Evolutionary conservation across 1,284 basidiomycete genomes (phyloP).

Genomic region (Cutaneotrichosporon cutaneum): DNA sequence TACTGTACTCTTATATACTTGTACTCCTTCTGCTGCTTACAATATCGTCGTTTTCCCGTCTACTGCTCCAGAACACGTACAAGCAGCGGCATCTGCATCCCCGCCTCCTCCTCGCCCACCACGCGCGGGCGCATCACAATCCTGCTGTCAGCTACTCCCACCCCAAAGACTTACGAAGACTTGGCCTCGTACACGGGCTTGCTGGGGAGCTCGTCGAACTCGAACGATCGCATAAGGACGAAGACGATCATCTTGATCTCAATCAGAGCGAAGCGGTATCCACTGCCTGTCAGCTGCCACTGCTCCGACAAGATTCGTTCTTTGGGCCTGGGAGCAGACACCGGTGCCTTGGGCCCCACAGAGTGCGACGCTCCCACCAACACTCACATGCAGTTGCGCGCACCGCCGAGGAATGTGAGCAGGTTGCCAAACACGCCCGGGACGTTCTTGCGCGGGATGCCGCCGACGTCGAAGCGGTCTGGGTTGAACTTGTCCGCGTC

Average conservation of each 20-base stretch:
- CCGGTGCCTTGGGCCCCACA: background rate
- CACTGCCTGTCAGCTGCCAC: conserved; percentile 61
- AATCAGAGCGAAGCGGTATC: conserved; percentile 67
- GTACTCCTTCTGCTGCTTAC: background rate
- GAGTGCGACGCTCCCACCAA: background rate
- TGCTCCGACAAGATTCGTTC: background rate
- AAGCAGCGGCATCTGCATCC: conserved; percentile 50
- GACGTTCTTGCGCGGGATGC: conserved; percentile 52
- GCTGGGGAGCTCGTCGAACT: conserved; percentile 57
- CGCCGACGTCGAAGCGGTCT: conserved; percentile 28
- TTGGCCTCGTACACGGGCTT: conserved; percentile 44
- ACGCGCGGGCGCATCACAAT: conserved; percentile 51
- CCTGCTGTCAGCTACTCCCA: conserved; percentile 23
- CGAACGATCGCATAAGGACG: conserved; percentile 60
- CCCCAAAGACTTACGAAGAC: conserved; percentile 33
- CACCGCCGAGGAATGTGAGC: conserved; percentile 67
- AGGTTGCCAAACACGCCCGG: conserved; percentile 65
- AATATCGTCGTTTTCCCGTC: background rate
- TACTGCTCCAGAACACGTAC: conserved; percentile 23
- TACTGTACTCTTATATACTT: too few relatives aligned
- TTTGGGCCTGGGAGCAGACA: background rate
- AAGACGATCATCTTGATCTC: conserved; percentile 66
- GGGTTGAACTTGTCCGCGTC: conserved; percentile 64
- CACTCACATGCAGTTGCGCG: conserved; percentile 62
- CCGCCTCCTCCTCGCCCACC: conserved; percentile 45